Conservation (phyloP, 1,139 yeast species). For the Candida sanyaensis region DNA sequence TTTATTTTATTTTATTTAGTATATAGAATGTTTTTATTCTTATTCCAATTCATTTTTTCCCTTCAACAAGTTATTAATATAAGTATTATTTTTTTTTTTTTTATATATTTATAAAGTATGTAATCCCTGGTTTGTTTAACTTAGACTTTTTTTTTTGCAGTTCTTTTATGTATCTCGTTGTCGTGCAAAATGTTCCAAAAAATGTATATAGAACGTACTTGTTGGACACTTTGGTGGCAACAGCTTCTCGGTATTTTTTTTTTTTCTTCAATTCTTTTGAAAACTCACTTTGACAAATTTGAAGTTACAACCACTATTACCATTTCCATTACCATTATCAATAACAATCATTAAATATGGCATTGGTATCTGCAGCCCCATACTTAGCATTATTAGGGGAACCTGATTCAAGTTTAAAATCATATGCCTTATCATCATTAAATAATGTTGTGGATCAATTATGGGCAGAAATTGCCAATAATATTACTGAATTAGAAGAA, state of each 20-base stretch:
- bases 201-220: background rate
- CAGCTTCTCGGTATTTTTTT: background rate
- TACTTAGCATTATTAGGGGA: slow-evolving; percentile 87
- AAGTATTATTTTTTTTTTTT: background rate
- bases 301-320: background rate
- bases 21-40: slow-evolving; percentile 1
- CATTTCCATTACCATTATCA: background rate
- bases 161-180: background rate
- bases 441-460: slow-evolving; percentile 84
- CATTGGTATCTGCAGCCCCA: slow-evolving; percentile 81
- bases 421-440: slow-evolving; percentile 82
- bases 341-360: slow-evolving; percentile 35
- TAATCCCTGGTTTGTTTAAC: background rate
- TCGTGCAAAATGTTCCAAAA: background rate
- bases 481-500: slow-evolving; percentile 83
- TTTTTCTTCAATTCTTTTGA: background rate
- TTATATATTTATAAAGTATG: background rate
- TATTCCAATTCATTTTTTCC: background rate
- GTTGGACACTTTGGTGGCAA: slow-evolving; percentile 6
- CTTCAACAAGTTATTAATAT: background rate
- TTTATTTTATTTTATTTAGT: slow-evolving; percentile 2
- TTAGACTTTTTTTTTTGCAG: background rate
- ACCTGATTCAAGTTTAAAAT: slow-evolving; percentile 72
- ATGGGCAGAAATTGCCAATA: slow-evolving; percentile 98
- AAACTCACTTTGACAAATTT: background rate